Evolutionary conservation across 2,329 filamentous ascomycete genomes (phyloP).

Genomic region (Claviceps monticola): DNA sequence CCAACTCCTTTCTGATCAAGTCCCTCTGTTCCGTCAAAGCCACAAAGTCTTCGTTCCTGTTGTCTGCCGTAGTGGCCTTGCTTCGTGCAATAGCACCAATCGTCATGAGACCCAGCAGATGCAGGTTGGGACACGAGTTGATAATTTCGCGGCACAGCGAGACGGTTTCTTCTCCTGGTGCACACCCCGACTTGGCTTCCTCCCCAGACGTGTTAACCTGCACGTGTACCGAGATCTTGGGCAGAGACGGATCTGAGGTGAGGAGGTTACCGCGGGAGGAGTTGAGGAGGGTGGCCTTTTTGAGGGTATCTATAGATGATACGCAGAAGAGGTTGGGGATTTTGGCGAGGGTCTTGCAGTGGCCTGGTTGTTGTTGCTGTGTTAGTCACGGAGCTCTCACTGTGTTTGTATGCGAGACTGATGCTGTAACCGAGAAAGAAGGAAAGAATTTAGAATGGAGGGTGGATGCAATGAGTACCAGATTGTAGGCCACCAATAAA

Average conservation of each 20-base stretch:
- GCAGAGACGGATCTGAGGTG: conserved; percentile 21
- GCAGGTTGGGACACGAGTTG: conserved; percentile 57
- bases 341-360: conserved; percentile 75
- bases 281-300: conserved; percentile 76
- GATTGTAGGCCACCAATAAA: conserved; percentile 93
- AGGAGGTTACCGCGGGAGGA: conserved; percentile 53
- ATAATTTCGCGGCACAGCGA: conserved; percentile 57
- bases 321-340: conserved; percentile 87
- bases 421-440: not conserved
- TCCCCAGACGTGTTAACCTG: conserved; percentile 95
- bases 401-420: not conserved
- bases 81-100: conserved; percentile 89
- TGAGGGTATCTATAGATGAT: conserved; percentile 73
- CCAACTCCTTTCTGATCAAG: conserved; percentile 42
- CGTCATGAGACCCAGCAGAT: conserved; percentile 81
- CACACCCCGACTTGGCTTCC: conserved; percentile 67
- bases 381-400: not conserved
- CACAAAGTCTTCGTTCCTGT: conserved; percentile 85
- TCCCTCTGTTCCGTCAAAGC: conserved; percentile 56
- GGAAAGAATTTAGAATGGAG: not conserved
- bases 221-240: conserved; percentile 60
- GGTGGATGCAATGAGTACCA: conserved; percentile 20
- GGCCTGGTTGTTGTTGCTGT: conserved; percentile 39
- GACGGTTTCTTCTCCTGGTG: conserved; percentile 47
- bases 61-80: conserved; percentile 55